phyloP scores from a whole-genome alignment of 2,329 filamentous ascomycete species.

The Cladosporium sp. region DNA sequence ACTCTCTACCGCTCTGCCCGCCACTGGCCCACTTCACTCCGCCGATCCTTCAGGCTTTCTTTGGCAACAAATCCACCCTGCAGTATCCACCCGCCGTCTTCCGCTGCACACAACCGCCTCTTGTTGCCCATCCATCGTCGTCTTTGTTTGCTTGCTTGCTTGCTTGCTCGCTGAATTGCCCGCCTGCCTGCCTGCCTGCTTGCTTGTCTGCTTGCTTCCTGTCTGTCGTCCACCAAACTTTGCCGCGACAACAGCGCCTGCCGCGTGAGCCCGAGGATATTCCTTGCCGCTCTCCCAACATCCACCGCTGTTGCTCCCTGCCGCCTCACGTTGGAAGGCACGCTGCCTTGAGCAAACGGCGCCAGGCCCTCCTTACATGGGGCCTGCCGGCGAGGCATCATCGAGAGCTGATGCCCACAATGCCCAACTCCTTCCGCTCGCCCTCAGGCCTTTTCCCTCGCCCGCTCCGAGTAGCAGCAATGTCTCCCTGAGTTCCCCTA shows the following conservation, averaged over 20 bases:
- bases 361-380: conserved; percentile 16
- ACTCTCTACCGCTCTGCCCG: background rate
- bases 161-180: background rate
- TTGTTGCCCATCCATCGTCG: background rate
- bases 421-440: conserved; percentile 3
- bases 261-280: background rate
- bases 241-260: background rate
- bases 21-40: background rate
- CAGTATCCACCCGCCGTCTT: background rate
- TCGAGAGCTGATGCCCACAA: conserved; percentile 13
- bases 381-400: conserved; percentile 16
- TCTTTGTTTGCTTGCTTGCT: background rate
- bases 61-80: no score
- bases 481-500: conserved; percentile 15
- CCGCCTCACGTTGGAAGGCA: background rate
- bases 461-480: conserved; percentile 18
- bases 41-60: no score
- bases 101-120: background rate
- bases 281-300: background rate
- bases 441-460: conserved; percentile 15
- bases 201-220: background rate
- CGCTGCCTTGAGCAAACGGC: background rate
- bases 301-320: background rate
- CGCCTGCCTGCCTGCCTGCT: background rate
- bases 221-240: background rate